A percentile compares a stretch with the other conserved stretches of the same genome.
phyloP scores from a whole-genome alignment of 441 rosid genomes.

The Populus tomentosa region DNA sequence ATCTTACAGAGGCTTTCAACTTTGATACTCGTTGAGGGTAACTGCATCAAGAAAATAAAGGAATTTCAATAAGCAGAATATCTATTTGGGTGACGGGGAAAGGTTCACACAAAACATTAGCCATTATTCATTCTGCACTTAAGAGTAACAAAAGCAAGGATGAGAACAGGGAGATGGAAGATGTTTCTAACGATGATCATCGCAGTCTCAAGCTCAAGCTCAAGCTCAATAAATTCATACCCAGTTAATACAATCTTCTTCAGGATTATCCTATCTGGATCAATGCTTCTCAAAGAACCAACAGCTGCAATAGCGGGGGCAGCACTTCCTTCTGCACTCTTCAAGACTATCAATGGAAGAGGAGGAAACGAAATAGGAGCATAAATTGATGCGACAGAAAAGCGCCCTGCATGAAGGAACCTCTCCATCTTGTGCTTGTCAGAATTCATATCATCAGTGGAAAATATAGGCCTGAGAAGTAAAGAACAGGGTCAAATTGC shows the following conservation, averaged over 20 bases:
- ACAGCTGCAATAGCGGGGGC: slow-evolving; percentile 72
- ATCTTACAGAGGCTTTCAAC: slow-evolving; percentile 73
- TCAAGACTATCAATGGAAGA: slow-evolving; percentile 78
- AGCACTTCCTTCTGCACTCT: slow-evolving; percentile 42
- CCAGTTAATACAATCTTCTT: slow-evolving; percentile 94
- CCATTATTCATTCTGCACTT: neutral
- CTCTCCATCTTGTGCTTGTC: slow-evolving; percentile 98
- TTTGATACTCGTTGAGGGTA: slow-evolving; percentile 95
- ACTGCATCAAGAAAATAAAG: slow-evolving; percentile 37
- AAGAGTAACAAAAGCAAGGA: neutral
- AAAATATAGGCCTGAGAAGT: slow-evolving; percentile 74
- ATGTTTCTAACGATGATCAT: neutral
- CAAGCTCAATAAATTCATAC: slow-evolving; percentile 32
- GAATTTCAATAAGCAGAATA: neutral
- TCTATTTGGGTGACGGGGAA: neutral
- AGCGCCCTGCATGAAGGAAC: slow-evolving; percentile 79
- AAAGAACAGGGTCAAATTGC: slow-evolving; percentile 8
- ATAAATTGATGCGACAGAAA: slow-evolving; percentile 74
- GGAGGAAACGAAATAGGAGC: slow-evolving; percentile 89
- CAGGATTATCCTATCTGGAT: slow-evolving; percentile 75
- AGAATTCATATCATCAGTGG: slow-evolving; percentile 65
- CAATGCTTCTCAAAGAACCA: slow-evolving; percentile 81
- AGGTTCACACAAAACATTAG: neutral
- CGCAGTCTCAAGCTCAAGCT: neutral
- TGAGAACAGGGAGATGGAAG: neutral